Evolutionary conservation across 805 yeast genomes (phyloP), one percentile per base, ranked within the genome.

Genomic region (Cyberlindnera mrakii): DNA sequence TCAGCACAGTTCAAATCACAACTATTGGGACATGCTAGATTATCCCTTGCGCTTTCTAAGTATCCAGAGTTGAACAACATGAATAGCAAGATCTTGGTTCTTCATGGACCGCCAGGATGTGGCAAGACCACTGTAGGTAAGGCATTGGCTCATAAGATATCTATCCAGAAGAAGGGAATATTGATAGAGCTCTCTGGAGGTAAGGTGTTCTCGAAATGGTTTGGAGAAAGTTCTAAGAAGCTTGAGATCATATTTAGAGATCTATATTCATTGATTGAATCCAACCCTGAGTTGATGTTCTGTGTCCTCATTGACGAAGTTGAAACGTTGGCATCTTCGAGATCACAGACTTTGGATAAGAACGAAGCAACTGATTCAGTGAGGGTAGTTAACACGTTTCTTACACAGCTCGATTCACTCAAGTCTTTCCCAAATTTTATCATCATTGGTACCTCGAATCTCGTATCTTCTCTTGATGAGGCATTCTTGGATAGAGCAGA

Each of bases 101-200:
- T 70, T 1, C 67, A 70, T 51, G 76, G 76, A 0, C 70, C 74
- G 3, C 74, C 76, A 4, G 76, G 76, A 1, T 67, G 73, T 3
- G 76, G 76, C 5, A 71, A 71, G 52, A 68, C 75, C 1, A 66
- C 72, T 2, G 40, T 70, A 4, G 66, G 72, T 35, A 67, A 57
- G 35, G 64, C 74, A 0, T 36, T 70, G 7, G 62, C 70, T 27
- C 74, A 70, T 30, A 70, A 68, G 50, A 41, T 69, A 19, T 54
- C 72, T 18, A 63, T 67, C 10, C 43, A 43, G 16, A 17, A 35
- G 15, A 51, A 49, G 16, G 67, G 69, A 1, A 43, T 63, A 3
- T 43, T 71, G 10, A 48, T 72, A n/a, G 76, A 72, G 42, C 40
- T 71, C 3, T 62, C 71, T 2, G 69, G 74, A 43, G 66, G 72